Conservation (phyloP, 495 filamentous ascomycete genomes). For the Apiosordaria backusii region DNA sequence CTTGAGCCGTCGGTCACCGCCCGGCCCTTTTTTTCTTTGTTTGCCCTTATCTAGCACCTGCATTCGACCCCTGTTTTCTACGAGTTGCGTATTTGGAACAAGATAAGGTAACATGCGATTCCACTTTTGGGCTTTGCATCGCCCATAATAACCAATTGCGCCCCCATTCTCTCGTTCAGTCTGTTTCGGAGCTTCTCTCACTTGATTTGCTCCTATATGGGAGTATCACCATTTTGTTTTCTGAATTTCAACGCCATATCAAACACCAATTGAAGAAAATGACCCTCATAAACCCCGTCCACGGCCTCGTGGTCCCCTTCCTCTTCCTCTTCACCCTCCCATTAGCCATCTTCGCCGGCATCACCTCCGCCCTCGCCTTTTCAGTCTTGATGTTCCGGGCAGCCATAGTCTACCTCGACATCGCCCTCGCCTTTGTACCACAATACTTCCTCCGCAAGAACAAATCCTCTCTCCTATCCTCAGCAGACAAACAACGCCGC, state of each 20-base stretch:
- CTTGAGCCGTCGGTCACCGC: neutral
- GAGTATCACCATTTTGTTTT: neutral
- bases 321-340: constrained; percentile 65
- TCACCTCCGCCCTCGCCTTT: constrained; percentile 66
- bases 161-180: neutral
- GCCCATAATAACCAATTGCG: neutral
- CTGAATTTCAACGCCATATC: neutral
- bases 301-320: constrained; percentile 58
- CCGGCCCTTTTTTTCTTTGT: neutral
- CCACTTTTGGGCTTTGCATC: neutral
- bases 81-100: neutral
- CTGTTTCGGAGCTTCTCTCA: neutral
- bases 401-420: constrained; percentile 65
- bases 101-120: neutral
- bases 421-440: constrained; percentile 56
- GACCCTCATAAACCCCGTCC: constrained; percentile 45
- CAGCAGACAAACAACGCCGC: constrained; percentile 4
- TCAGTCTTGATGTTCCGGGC: constrained; percentile 62
- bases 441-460: constrained; percentile 51
- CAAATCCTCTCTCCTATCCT: neutral
- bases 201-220: too few species aligned
- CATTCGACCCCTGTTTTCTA: neutral
- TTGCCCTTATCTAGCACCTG: constrained; percentile 4
- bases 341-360: constrained; percentile 61
- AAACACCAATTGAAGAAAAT: constrained; percentile 24